A percentile compares a stretch with the other conserved stretches of the same genome.
Evolutionary conservation across 1,284 basidiomycete genomes (phyloP).

Genomic region (Ustilago vetiveriae): DNA sequence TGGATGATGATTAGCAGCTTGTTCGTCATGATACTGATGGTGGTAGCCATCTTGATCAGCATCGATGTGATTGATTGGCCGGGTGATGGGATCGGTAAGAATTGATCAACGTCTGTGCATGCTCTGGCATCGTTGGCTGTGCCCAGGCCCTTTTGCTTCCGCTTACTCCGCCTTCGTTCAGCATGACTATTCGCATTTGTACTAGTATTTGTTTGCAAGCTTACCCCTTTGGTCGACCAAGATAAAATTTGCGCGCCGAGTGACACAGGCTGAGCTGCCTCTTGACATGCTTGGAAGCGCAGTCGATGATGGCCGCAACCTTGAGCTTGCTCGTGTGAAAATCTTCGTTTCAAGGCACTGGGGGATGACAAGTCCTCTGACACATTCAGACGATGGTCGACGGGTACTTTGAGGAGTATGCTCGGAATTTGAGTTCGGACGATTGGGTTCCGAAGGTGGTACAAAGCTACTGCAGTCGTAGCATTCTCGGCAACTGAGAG

Average conservation of each 20-base stretch:
- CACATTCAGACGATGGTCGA: not conserved
- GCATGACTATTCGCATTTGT: constrained; percentile 15
- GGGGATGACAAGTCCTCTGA: not conserved
- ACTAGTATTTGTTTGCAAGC: constrained; percentile 22
- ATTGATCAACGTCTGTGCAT: not conserved
- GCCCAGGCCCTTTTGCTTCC: too few relatives aligned
- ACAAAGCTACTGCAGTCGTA: not conserved
- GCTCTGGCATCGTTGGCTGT: too few relatives aligned
- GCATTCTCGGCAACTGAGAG: not conserved
- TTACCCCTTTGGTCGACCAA: not conserved
- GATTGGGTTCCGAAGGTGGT: not conserved
- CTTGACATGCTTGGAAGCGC: too few relatives aligned
- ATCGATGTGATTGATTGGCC: constrained; percentile 54
- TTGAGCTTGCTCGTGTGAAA: too few relatives aligned
- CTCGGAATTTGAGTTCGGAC: not conserved
- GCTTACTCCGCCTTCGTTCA: not conserved
- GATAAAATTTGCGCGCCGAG: too few relatives aligned
- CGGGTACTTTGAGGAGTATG: not conserved
- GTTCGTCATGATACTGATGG: constrained; percentile 20
- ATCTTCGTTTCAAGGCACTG: too few relatives aligned
- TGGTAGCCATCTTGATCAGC: constrained; percentile 50
- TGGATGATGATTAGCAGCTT: constrained; percentile 40
- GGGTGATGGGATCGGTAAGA: constrained; percentile 45
- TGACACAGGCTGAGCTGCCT: too few relatives aligned
- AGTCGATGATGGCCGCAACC: too few relatives aligned